Conservation (phyloP, 2,329 filamentous ascomycete genomes). For the Pseudogymnoascus sp. region DNA sequence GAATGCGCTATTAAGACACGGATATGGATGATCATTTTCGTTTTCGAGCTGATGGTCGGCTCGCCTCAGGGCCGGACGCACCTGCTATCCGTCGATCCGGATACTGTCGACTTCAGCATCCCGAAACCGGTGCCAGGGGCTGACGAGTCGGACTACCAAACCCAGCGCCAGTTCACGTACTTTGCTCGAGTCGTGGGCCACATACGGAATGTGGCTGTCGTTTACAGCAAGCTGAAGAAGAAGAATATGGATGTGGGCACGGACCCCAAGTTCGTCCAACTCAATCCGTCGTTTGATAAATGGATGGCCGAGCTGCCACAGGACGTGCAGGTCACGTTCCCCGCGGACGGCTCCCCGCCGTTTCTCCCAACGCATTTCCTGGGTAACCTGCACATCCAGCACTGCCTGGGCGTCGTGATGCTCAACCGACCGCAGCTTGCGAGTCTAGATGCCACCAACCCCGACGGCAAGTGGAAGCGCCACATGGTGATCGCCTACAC, state of each 20-base stretch:
- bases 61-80: slow-evolving; percentile 84
- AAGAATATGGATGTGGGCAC: slow-evolving; percentile 77
- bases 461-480: slow-evolving; percentile 73
- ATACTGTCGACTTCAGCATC: slow-evolving; percentile 67
- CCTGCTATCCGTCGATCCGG: slow-evolving; percentile 59
- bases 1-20: slow-evolving; percentile 81
- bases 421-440: slow-evolving; percentile 80
- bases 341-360: slow-evolving; percentile 68
- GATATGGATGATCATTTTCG: slow-evolving; percentile 82
- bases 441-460: slow-evolving; percentile 61
- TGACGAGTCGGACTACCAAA: slow-evolving; percentile 66
- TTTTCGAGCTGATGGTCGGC: slow-evolving; percentile 86
- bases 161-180: slow-evolving; percentile 78
- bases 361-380: slow-evolving; percentile 82
- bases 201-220: slow-evolving; percentile 66
- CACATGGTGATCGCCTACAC: slow-evolving; percentile 82
- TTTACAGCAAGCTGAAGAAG: slow-evolving; percentile 66
- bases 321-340: slow-evolving; percentile 71
- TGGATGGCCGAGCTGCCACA: slow-evolving; percentile 72
- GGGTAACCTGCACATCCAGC: slow-evolving; percentile 84
- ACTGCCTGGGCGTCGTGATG: slow-evolving; percentile 76
- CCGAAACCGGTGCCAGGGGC: slow-evolving; percentile 55
- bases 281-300: slow-evolving; percentile 66
- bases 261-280: slow-evolving; percentile 71
- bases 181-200: slow-evolving; percentile 70